Evolutionary conservation across 148 eudicot species (phyloP), one percentile per base, ranked within the genome.

Genomic region (Polygonum aviculare): DNA sequence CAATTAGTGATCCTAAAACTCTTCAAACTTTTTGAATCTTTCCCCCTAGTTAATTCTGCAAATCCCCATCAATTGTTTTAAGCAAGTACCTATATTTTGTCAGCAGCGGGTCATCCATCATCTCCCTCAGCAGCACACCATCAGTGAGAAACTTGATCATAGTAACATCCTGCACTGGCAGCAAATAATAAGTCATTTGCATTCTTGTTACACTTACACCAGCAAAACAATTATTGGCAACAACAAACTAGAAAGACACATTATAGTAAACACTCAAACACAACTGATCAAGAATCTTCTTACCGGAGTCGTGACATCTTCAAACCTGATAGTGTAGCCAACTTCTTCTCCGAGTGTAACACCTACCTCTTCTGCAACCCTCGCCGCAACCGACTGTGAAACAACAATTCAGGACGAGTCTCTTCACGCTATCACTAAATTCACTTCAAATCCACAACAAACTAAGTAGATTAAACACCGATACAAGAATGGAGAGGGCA

Each of bases 81-180:
- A 50, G 19, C 6, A 10, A 74, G 47, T 81, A 93, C 98, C 99
- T 91, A 77, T 93, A 96, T 79, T 89, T 91, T 79, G 87, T 89
- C 82, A 96, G 79, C 48, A 96, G 90, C 74, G 99, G 99, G 85
- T 96, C 99, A 81, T 90, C 90, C 99, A 96, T 96, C 99, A 96
- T 96, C 81, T 96, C 99, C 80, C 99, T 85, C 49, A 96, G 82
- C 82, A 96, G 82, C 76, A 96, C 98, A 69, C 99, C 99, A 84
- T 96, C 98, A 26, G 99, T 96, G 39, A 96, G 93, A 81, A 93
- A 96, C 74, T 96, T 96, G 82, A 96, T 82, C 86, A 86, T 86
- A 57, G 99, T 96, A 69, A 85, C 76, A 79, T 88, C 94, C 98
- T 95, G 91, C 77, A 54, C 87, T 79, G 81, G 80, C 86, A 89